Evolutionary conservation across 1,284 basidiomycete species (phyloP), one percentile per base, ranked within the genome.

Genomic region (Polyporus tsugae): DNA sequence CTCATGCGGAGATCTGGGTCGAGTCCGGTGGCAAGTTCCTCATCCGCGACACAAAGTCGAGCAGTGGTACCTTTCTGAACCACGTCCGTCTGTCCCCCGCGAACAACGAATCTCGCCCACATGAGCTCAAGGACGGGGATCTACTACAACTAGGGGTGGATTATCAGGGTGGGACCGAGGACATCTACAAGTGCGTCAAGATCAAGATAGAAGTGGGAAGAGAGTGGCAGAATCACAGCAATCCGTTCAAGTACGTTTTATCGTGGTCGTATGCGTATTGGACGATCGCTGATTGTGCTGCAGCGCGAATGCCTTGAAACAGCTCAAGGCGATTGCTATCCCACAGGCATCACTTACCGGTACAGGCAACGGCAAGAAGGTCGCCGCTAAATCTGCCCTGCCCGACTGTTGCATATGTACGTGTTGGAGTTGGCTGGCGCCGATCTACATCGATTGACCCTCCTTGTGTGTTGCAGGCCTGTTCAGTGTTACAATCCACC

Each of bases 131-230:
- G 80, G 97, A 99, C 72, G 97, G 97, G 0, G 97, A 99, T 81
- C 89, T 99, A 19, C 82, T 99, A 7, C 97, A 99, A 81, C 89
- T 99, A 1, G 97, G 97, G 1, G 96, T 99, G 39, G 98, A 99
- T 79, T 99, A 98, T 81, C 97, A 99, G 80, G 97, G 97, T 36
- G 98, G 97, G 0, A 91, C 94, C 5, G 97, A 99, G 82, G 97
- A 99, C 80, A 96, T 98, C 70, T 99, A 98, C 82, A 95, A 98
- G 81, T 96, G 95, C 73, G 96, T 99, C 71, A 99, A 98, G 87
- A 98, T 99, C 81, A 88, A 95, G 70, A 88, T 99, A 66, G 97
- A 99, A 82, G 84, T 96, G 59, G 90, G 95, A 0, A 83, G 95
- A 67, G 95, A 96, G 77, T 98, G 96, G 95, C 96, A 98, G 79